Base-by-base conservation (phyloP, 345 rosid genomes). In the Dovyalis caffra region DNA sequence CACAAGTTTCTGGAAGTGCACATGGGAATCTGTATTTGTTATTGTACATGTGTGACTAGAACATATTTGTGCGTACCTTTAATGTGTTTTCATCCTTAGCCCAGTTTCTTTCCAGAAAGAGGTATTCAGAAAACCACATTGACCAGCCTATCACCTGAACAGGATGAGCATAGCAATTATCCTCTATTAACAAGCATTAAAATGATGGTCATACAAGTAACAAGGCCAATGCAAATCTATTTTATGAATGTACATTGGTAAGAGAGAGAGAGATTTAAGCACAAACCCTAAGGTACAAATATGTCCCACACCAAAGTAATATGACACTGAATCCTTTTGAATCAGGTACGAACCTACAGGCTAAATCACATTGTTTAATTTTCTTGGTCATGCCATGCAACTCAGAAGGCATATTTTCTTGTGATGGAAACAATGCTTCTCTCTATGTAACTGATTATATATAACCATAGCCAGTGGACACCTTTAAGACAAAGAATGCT, bases 41-140 rank as follows among this genome's bases (percentile, higher is more conserved):
- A 29, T 15, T 15, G 26, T 62, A 33, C 37, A 68, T 3, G 25
- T 31, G 23, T 31, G 25, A 37, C 34, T 14, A 18, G 8, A 32
- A 28, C 45, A 60, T 18, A 43, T 37, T 34, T 26, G 40, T 12
- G 15, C 40, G 11, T 72, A 90, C 94, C 91, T 93, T 90, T 74
- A 96, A 73, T 28, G 94, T 93, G 78, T 66, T 88, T 88, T 96
- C 97, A 88, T 96, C 99, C 84, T 92, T 96, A 72, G 92, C 95
- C 97, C 98, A 93, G 82, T 79, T 93, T 79, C 99, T 89, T 83
- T 93, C 97, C 68, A 93, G 86, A 78, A 93, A 93, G 9, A 96
- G 88, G 86, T 93, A 93, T 79, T 93, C 99, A 3, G 99, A 93
- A 86, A 96, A 96, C 99, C 98, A 96, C 99, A 93, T 96, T 76